Percentiles rank a stretch among this genome's conserved stretches.
Conservation (phyloP, 345 rosid genomes). For the Mallotus nudiflorus region DNA sequence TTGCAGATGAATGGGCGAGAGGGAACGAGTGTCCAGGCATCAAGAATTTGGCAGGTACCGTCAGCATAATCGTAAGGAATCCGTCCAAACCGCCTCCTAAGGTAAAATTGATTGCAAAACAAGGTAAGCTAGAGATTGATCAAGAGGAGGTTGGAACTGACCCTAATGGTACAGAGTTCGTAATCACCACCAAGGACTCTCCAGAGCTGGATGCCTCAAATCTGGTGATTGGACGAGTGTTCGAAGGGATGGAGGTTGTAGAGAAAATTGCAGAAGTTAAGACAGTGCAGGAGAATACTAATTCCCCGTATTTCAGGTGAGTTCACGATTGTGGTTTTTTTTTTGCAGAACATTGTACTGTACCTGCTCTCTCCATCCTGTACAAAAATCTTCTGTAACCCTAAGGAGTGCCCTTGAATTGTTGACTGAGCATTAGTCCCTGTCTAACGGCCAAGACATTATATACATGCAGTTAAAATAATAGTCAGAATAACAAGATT, state of each 20-base stretch:
- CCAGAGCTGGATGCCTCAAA: conserved; percentile 78
- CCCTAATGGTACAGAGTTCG: conserved; percentile 83
- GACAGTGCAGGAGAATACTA: conserved; percentile 77
- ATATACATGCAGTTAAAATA: no score
- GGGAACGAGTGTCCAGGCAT: conserved; percentile 45
- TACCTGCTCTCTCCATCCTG: no score
- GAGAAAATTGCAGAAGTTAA: conserved; percentile 64
- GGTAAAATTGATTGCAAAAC: conserved; percentile 66
- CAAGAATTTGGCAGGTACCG: conserved; percentile 57
- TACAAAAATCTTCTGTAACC: neutral
- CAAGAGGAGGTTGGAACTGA: conserved; percentile 60
- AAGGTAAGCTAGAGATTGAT: conserved; percentile 72
- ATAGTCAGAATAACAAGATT: neutral
- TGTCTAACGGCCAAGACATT: no score
- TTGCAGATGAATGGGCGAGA: conserved; percentile 68
- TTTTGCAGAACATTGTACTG: neutral
- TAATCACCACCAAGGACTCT: conserved; percentile 63
- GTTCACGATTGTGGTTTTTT: neutral
- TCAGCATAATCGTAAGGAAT: conserved; percentile 75
- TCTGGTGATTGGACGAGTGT: conserved; percentile 70
- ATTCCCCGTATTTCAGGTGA: conserved; percentile 89
- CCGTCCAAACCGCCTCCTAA: conserved; percentile 81
- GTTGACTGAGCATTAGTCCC: no score
- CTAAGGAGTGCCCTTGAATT: no score
- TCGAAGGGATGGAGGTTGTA: conserved; percentile 76